A percentile compares a stretch with the other conserved stretches of the same genome.
Conservation (phyloP, 2,329 filamentous ascomycete genomes). For the Calonectria hawksworthii region DNA sequence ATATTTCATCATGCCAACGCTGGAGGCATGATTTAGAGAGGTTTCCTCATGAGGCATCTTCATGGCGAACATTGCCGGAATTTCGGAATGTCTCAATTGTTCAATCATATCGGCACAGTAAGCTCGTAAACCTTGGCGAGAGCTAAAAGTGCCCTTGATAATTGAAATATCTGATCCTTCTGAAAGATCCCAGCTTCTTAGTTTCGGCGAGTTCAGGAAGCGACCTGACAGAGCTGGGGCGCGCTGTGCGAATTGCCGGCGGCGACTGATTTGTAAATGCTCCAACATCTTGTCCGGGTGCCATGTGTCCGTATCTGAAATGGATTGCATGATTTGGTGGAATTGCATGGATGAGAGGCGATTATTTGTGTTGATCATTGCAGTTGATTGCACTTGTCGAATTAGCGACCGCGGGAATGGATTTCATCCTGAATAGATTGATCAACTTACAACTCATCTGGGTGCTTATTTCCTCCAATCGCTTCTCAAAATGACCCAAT, state of each 20-base stretch:
- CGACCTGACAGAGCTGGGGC: not conserved
- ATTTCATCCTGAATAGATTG: not conserved
- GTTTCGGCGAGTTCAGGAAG: not conserved
- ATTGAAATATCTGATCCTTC: not conserved
- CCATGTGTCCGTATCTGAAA: not conserved
- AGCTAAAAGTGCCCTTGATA: not conserved
- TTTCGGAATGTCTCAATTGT: not conserved
- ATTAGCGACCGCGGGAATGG: not conserved
- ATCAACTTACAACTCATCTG: not conserved
- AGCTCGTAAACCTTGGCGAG: not conserved
- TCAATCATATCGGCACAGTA: not conserved
- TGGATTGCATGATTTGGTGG: not conserved
- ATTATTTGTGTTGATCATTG: not conserved
- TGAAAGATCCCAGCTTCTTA: not conserved
- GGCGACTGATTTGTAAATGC: not conserved
- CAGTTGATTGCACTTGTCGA: not conserved
- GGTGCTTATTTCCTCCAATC: not conserved
- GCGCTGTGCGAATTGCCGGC: not conserved
- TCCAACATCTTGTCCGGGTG: not conserved
- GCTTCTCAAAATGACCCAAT: not conserved
- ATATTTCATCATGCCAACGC: not conserved
- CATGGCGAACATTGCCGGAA: constrained; percentile 1
- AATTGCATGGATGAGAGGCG: not conserved
- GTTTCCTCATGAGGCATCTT: not conserved
- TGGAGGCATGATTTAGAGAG: not conserved